Conservation (phyloP, 2,329 filamentous ascomycete genomes). For the Colletotrichum sidae region DNA sequence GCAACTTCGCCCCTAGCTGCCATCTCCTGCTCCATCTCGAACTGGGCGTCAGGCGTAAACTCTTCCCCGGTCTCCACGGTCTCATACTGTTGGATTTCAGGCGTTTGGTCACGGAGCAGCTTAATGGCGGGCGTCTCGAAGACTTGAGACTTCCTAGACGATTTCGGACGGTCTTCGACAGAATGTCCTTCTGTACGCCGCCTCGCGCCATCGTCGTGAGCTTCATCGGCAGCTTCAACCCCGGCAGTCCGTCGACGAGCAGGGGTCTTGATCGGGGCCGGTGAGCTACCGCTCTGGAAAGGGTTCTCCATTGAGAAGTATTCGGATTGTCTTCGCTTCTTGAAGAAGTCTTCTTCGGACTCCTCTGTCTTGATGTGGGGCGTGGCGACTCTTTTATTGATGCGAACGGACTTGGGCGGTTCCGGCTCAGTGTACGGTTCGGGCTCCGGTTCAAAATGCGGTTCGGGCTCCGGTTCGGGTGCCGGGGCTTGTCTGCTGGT, state of each 20-base stretch:
- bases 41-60: conserved; percentile 90
- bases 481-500: conserved; percentile 66
- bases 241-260: conserved; percentile 61
- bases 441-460: conserved; percentile 62
- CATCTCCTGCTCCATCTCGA: conserved; percentile 81
- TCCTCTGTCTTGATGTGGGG: conserved; percentile 65
- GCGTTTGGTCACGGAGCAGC: conserved; percentile 46
- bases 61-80: conserved; percentile 82
- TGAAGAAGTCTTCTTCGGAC: conserved; percentile 59
- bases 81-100: conserved; percentile 43
- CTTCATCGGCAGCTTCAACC: conserved; percentile 4
- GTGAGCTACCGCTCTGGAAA: conserved; percentile 88
- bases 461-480: conserved; percentile 42
- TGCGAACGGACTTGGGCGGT: conserved; percentile 54
- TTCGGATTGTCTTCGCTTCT: conserved; percentile 47
- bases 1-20: conserved; percentile 64
- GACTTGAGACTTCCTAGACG: conserved; percentile 57
- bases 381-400: conserved; percentile 60
- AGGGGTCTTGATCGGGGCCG: conserved; percentile 62
- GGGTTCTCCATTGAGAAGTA: conserved; percentile 89
- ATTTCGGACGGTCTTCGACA: conserved; percentile 29
- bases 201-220: conserved; percentile 52
- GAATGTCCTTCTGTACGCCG: conserved; percentile 53
- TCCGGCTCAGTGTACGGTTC: conserved; percentile 55
- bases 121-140: conserved; percentile 68